Evolutionary conservation across 2,329 filamentous ascomycete genomes (phyloP).

Genomic region (Ceratocystis albifundus): DNA sequence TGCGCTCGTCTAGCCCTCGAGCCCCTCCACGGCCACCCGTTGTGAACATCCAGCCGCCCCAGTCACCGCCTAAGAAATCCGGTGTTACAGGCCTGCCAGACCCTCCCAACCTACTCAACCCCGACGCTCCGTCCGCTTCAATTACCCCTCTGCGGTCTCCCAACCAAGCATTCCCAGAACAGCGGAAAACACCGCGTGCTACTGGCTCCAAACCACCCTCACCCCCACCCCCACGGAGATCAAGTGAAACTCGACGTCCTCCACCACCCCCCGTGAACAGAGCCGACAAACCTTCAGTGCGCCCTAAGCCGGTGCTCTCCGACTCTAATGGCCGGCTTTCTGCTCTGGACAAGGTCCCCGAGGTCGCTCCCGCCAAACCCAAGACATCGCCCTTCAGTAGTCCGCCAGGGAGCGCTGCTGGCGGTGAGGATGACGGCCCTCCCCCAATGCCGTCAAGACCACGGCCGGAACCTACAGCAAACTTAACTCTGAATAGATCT

Average conservation of each 20-base stretch:
- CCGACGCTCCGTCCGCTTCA: slow-evolving; percentile 36
- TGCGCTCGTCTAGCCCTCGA: slow-evolving; percentile 21
- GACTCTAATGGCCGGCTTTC: slow-evolving; percentile 26
- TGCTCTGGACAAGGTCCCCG: slow-evolving; percentile 14
- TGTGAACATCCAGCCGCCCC: slow-evolving; percentile 57
- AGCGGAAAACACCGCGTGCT: slow-evolving; percentile 39
- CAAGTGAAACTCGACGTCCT: slow-evolving; percentile 45
- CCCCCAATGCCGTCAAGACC: slow-evolving; percentile 27
- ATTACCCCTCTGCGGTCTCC: slow-evolving; percentile 40
- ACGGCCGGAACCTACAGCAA: slow-evolving; percentile 12
- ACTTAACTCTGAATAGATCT: slow-evolving; percentile 21
- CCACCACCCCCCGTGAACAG: slow-evolving; percentile 66
- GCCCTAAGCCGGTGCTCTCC: slow-evolving; percentile 26
- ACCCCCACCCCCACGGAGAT: slow-evolving; percentile 51
- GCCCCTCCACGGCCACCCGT: slow-evolving; percentile 41
- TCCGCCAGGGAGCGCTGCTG: slow-evolving; percentile 57
- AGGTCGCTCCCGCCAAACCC: slow-evolving; percentile 26
- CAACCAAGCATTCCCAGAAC: slow-evolving; percentile 41
- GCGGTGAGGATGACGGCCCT: slow-evolving; percentile 27
- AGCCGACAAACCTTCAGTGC: slow-evolving; percentile 51
- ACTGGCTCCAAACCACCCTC: slow-evolving; percentile 45
- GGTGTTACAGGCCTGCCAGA: slow-evolving; percentile 29
- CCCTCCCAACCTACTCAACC: slow-evolving; percentile 33
- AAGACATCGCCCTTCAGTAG: slow-evolving; percentile 73
- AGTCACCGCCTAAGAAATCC: slow-evolving; percentile 50